phyloP scores from a whole-genome alignment of 169 alveolate genomes.

The Miamiensis avidus region DNA sequence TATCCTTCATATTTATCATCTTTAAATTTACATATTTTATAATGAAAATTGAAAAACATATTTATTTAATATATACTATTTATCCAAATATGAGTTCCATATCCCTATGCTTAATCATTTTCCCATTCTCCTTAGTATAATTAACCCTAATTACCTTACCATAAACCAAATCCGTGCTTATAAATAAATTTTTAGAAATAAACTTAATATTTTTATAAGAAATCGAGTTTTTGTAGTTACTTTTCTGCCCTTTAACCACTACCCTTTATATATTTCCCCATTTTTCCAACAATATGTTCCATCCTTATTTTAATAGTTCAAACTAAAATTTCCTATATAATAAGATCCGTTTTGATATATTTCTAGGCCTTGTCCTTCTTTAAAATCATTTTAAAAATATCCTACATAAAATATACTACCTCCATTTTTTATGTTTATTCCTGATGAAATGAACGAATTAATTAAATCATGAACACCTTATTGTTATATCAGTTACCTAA shows the following conservation, averaged over 20 bases:
- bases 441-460: no score
- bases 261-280: slow-evolving; percentile 59
- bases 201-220: no score
- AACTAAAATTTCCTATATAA: slow-evolving; percentile 44
- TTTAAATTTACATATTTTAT: neutral
- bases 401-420: slow-evolving; percentile 55
- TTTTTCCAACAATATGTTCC: slow-evolving; percentile 56
- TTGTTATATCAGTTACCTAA: no score
- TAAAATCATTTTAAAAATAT: slow-evolving; percentile 44
- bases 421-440: no score
- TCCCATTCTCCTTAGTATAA: slow-evolving; percentile 67
- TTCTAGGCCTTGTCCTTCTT: slow-evolving; percentile 53
- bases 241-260: slow-evolving; percentile 57
- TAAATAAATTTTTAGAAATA: no score
- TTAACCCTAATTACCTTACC: slow-evolving; percentile 57
- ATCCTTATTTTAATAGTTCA: slow-evolving; percentile 48
- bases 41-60: neutral
- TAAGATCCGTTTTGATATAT: slow-evolving; percentile 39
- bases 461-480: no score
- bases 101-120: slow-evolving; percentile 67
- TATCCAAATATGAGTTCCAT: slow-evolving; percentile 57
- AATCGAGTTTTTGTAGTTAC: no score
- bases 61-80: slow-evolving; percentile 31
- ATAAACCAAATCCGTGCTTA: slow-evolving; percentile 57
- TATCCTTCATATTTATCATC: slow-evolving; percentile 60